Base-by-base conservation (phyloP, 2,329 filamentous ascomycete genomes). In the Pseudogymnoascus sp. region DNA sequence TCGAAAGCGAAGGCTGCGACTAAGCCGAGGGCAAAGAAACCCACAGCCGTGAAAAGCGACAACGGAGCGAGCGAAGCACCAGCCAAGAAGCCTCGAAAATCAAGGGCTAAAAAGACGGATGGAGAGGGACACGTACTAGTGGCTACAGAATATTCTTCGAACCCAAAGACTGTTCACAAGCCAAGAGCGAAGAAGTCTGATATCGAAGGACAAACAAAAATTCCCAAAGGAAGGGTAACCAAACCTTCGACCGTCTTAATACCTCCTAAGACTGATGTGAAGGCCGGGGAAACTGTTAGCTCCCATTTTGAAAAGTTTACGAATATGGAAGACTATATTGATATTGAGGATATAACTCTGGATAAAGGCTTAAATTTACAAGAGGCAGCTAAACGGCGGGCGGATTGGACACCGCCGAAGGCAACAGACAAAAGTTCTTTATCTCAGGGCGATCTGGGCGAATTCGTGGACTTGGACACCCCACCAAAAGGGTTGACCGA, bases 391-490 rank as follows among this genome's bases (percentile, higher is more conserved):
- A 76, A 74, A 50, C 78, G 88, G 63, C 79, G 84, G 63, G 69
- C 74, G 11, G 79, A 86, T 62, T 92, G 88, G 89, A 92, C 89
- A 0, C 88, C 87, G 1, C 81, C 84, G 3, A 78, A 76, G 54
- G 69, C 76, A 35, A 77, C 76, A 41, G 66, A 66, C 0, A 62
- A 70, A 2, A 63, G 70, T 62, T 8, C 11, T 17, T 33, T 5
- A 54, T 54, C 33, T 35, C 9, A 15, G 21, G 29, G 7, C 21
- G 15, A n/a, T 5, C 13, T 35, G 10, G 47, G 47, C 33, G 47
- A 54, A 33, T 3, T 33, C 6, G 29, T 54, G 29, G 47, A 54
- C 29, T 17, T 54, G 47, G 47, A 54, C 8, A 54, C 47, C 2
- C 47, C 47, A 5, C 47, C 47, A 54, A 54, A 54, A 9, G 47